Percentiles rank a stretch among this genome's conserved stretches.
phyloP scores from a whole-genome alignment of 2,329 filamentous ascomycete species.

The Fusarium sp. region DNA sequence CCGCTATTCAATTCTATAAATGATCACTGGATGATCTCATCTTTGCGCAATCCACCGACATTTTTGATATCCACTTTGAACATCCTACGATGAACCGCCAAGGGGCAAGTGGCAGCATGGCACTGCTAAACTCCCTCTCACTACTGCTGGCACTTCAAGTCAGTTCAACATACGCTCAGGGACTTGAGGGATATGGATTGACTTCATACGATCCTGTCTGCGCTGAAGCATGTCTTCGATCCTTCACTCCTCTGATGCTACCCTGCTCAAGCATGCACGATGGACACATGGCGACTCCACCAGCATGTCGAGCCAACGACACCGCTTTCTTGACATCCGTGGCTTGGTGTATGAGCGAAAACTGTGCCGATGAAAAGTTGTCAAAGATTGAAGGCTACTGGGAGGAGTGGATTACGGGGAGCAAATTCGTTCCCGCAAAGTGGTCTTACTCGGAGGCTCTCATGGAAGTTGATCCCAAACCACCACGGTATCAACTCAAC shows the following conservation, averaged over 20 bases:
- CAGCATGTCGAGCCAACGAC: conserved; percentile 5
- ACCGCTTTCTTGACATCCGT: background rate
- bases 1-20: background rate
- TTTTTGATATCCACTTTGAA: background rate
- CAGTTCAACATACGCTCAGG: background rate
- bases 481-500: background rate
- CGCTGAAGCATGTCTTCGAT: conserved; percentile 11
- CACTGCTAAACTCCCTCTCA: background rate
- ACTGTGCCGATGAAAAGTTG: background rate
- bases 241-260: background rate
- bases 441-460: conserved; percentile 8
- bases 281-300: background rate
- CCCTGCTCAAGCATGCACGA: conserved; percentile 1
- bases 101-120: background rate
- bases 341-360: background rate
- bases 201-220: conserved; percentile 8
- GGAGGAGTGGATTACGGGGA: conserved; percentile 7
- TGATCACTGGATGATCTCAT: background rate
- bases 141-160: background rate
- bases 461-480: background rate
- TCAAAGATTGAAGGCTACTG: conserved; percentile 6
- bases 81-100: background rate
- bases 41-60: background rate
- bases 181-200: background rate
- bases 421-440: background rate